Base-by-base conservation (phyloP, 768 basidiomycete species). In the Xerocomellus amylosporus region DNA sequence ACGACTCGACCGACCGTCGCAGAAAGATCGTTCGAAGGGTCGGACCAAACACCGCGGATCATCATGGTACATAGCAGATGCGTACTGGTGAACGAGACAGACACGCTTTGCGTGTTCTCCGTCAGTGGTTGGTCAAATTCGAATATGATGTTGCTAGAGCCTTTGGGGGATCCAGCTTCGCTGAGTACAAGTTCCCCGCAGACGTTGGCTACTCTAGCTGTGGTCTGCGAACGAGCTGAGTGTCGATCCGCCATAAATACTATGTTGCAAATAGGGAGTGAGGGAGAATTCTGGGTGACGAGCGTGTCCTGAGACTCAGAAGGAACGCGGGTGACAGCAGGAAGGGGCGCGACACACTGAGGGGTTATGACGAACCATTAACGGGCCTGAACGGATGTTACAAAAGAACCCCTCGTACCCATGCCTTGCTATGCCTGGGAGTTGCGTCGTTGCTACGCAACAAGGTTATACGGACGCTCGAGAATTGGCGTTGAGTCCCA, bases 31-130 rank as follows among this genome's bases (percentile, higher is more conserved):
- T 8, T 13, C 4, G 13, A 31, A 26, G 43, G n/a, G 15, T 47
- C 8, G 34, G 47, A 31, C 26, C 43, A 59, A 36, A 42, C 13
- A 19, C 53, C 52, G 8, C 2, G 46, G 20, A 37, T 33, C 2
- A 60, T 36, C 34, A 19, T 14, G 20, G 49, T 59, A 15, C 22
- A 42, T n/a, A 59, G 33, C 10, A 17, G 34, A 40, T 15, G 15
- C 13, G 45, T 47, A 39, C 52, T 48, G 26, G 38, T 31, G 30
- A 60, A 56, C n/a, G 58, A 52, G 31, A 60, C n/a, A 13, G 58
- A 60, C 8, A 60, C 58, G 31, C 47, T 60, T 43, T 60, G 50
- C 17, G 43, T 60, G 34, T 41, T 45, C n/a, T 39, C 53, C 13
- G 49, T 41, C 42, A 50, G 14, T 1, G 36, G 14, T n/a, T 48